phyloP scores from a whole-genome alignment of 768 basidiomycete genomes.

The Podaxis sp. region DNA sequence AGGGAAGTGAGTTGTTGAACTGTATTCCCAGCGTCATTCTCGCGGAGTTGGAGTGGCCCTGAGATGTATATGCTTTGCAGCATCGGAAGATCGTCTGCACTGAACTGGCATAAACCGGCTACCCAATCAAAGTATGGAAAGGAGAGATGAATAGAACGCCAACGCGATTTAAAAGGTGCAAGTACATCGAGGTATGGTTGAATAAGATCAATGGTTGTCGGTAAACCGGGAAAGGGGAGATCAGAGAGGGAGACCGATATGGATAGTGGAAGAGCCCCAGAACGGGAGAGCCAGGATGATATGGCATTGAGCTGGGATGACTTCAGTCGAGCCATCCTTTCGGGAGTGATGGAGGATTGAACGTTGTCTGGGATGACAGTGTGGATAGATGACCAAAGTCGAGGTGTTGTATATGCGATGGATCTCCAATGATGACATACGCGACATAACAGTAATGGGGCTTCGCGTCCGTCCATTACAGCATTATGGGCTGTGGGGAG shows the following conservation, averaged over 20 bases:
- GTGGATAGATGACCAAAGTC: constrained; percentile 21
- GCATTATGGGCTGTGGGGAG: constrained; percentile 18
- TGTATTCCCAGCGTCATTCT: neutral
- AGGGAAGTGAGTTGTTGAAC: neutral
- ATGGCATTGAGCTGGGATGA: neutral
- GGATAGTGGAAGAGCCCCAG: neutral
- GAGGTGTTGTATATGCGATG: constrained; percentile 17
- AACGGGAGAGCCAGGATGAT: constrained; percentile 4
- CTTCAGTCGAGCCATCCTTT: too few relatives aligned
- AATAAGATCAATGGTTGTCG: neutral
- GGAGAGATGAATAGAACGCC: neutral
- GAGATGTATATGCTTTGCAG: neutral
- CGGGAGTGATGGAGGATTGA: neutral
- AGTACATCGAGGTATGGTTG: neutral
- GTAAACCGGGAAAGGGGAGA: neutral
- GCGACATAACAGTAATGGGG: constrained; percentile 19
- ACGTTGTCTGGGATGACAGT: constrained; percentile 14
- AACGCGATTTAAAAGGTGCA: neutral
- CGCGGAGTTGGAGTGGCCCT: neutral
- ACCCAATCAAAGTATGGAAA: neutral
- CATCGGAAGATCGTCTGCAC: neutral
- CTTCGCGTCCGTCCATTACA: constrained; percentile 12
- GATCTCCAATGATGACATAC: constrained; percentile 21
- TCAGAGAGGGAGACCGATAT: neutral
- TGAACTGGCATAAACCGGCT: neutral